Conservation (phyloP, 306 rosid species). For the Fagus sylvatica region DNA sequence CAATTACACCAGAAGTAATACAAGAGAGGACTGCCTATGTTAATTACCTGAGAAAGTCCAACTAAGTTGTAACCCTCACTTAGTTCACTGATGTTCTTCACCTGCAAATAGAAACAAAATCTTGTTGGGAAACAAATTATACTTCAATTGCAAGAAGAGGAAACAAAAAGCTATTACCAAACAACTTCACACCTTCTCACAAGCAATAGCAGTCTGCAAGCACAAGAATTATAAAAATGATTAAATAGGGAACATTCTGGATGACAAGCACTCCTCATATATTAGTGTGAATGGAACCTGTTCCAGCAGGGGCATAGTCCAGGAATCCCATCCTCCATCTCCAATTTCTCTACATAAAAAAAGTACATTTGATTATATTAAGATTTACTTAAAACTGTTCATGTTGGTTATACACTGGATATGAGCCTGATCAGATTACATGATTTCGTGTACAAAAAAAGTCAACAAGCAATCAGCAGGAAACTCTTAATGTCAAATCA, state of each 20-base stretch:
- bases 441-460: neutral
- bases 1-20: neutral
- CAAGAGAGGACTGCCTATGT: neutral
- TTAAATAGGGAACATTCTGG: constrained; percentile 20
- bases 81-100: constrained; percentile 65
- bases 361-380: constrained; percentile 20
- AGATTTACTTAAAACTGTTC: constrained; percentile 5
- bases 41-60: constrained; percentile 92
- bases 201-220: constrained; percentile 66
- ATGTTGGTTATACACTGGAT: neutral
- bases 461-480: neutral
- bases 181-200: constrained; percentile 66
- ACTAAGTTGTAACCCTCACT: constrained; percentile 78
- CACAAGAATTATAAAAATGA: constrained; percentile 24
- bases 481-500: neutral
- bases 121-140: constrained; percentile 21
- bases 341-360: constrained; percentile 63
- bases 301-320: constrained; percentile 63
- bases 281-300: constrained; percentile 47
- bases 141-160: constrained; percentile 14
- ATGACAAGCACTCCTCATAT: constrained; percentile 10
- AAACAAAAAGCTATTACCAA: constrained; percentile 31
- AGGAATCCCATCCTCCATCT: constrained; percentile 71
- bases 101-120: constrained; percentile 47
- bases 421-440: neutral